Conservation (phyloP, 345 rosid species). For the Gossypium bickii region DNA sequence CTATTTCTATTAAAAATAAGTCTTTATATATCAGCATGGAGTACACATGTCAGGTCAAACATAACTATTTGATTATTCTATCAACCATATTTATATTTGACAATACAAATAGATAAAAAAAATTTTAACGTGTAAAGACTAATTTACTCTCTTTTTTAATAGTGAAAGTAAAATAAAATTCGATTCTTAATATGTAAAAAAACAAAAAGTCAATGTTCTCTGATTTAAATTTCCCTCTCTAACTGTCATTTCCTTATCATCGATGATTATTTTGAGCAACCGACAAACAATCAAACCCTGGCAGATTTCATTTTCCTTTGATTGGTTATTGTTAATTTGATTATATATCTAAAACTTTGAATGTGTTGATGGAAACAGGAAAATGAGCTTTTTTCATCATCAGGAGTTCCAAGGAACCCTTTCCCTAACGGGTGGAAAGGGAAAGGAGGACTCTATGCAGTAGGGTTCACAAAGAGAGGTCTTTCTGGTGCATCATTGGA, state of each 20-base stretch:
- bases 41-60: no score
- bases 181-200: fast-evolving
- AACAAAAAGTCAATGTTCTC: not conserved
- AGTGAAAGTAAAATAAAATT: no score
- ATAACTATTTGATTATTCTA: no score
- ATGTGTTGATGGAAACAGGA: constrained; percentile 39
- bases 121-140: no score
- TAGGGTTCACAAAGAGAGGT: constrained; percentile 87
- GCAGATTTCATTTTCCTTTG: not conserved
- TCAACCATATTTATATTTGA: no score
- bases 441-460: constrained; percentile 71
- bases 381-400: constrained; percentile 64
- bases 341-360: no score
- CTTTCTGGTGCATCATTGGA: constrained; percentile 77
- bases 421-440: constrained; percentile 95
- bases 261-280: constrained; percentile 6
- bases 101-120: no score
- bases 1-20: no score
- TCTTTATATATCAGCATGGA: no score
- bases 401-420: constrained; percentile 66
- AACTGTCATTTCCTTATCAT: not conserved
- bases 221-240: not conserved
- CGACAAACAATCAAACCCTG: no score
- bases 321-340: not conserved
- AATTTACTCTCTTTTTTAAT: no score